Evolutionary conservation across 1,284 basidiomycete species (phyloP).

Genomic region (Moniliella sp.): DNA sequence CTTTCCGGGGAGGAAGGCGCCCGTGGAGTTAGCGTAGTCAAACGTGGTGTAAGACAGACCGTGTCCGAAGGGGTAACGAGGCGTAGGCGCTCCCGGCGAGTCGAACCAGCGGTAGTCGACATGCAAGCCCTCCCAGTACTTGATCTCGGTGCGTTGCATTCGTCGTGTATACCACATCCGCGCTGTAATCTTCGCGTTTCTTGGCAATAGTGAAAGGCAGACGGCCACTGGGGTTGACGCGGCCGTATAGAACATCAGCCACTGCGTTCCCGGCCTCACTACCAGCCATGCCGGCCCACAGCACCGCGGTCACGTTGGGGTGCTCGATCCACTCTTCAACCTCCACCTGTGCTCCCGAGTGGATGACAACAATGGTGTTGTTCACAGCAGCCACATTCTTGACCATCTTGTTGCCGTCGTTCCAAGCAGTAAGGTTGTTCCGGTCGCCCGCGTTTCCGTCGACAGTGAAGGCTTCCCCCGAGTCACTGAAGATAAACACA

Average conservation of each 20-base stretch:
- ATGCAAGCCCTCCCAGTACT: constrained; percentile 16
- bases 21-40: constrained; percentile 5
- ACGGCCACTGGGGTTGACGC: constrained; percentile 37
- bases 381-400: constrained; percentile 11
- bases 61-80: constrained; percentile 16
- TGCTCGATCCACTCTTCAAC: constrained; percentile 11
- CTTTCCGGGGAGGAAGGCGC: constrained; percentile 7
- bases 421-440: constrained; percentile 58
- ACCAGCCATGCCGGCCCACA: constrained; percentile 50
- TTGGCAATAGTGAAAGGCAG: constrained; percentile 44
- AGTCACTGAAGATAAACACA: constrained; percentile 48
- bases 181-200: constrained; percentile 41
- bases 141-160: constrained; percentile 33
- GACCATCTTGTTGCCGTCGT: constrained; percentile 43
- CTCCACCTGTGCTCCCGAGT: no score
- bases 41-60: constrained; percentile 23
- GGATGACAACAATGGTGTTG: constrained; percentile 17
- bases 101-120: constrained; percentile 22
- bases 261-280: constrained; percentile 50
- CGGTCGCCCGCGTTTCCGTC: constrained; percentile 53
- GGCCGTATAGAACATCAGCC: constrained; percentile 44
- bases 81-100: constrained; percentile 9
- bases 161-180: constrained; percentile 19
- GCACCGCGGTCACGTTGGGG: constrained; percentile 25
- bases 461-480: no score